Evolutionary conservation across 140 eudicot genomes (phyloP).

Genomic region (Flaveria floridana): DNA sequence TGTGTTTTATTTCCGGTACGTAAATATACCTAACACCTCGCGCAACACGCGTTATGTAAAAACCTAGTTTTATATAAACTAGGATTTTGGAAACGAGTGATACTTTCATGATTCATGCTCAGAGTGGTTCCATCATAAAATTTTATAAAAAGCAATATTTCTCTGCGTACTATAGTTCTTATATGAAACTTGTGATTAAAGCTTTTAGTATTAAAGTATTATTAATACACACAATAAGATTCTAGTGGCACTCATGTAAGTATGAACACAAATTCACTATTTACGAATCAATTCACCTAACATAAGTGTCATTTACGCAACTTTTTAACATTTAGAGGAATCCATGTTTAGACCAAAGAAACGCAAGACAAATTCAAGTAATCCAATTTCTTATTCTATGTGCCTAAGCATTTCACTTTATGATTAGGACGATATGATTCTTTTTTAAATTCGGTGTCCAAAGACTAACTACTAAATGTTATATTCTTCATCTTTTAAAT

Average conservation of each 20-base stretch:
- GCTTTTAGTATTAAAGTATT: too few species aligned
- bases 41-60: too few species aligned
- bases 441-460: neutral
- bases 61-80: too few species aligned
- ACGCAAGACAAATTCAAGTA: neutral
- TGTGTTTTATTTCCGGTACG: too few species aligned
- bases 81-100: too few species aligned
- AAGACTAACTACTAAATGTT: neutral
- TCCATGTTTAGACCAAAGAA: neutral
- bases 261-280: neutral
- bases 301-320: neutral
- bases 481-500: neutral
- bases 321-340: neutral
- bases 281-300: neutral
- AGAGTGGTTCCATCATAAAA: too few species aligned
- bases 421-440: neutral
- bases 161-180: too few species aligned
- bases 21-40: neutral
- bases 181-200: too few species aligned
- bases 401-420: neutral
- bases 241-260: neutral
- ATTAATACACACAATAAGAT: neutral
- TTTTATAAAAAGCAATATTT: too few species aligned
- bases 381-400: neutral
- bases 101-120: too few species aligned